Conservation (phyloP, 2,329 filamentous ascomycete genomes). For the Huntiella decipiens region DNA sequence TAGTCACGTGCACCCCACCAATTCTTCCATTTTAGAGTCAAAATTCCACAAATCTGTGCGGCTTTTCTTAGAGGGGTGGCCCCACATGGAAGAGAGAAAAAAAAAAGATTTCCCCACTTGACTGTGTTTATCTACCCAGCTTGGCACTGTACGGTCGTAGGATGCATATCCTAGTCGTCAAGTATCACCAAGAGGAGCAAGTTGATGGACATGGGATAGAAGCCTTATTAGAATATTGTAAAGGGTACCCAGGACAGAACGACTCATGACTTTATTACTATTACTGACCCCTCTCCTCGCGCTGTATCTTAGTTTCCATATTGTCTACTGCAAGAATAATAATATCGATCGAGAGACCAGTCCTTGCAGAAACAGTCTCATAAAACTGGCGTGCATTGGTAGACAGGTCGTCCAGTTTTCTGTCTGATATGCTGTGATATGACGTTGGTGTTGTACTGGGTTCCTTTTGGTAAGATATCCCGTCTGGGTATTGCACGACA, state of each 20-base stretch:
- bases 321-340: slow-evolving; percentile 11
- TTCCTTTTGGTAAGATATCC: neutral
- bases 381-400: slow-evolving; percentile 10
- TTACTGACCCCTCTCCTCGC: slow-evolving; percentile 3
- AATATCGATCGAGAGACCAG: slow-evolving; percentile 8
- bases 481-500: neutral
- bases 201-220: no score
- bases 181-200: no score
- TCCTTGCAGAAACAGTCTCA: slow-evolving; percentile 6
- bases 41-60: slow-evolving; percentile 6
- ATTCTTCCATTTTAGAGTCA: slow-evolving; percentile 1
- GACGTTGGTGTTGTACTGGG: neutral
- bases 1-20: slow-evolving; percentile 10
- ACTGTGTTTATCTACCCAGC: no score
- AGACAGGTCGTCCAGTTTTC: slow-evolving; percentile 8
- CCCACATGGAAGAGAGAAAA: no score
- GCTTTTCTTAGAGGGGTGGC: no score
- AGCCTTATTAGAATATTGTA: no score
- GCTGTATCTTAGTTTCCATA: slow-evolving; percentile 10
- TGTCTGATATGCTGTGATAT: slow-evolving; percentile 8
- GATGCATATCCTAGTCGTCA: no score
- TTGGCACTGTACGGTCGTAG: no score
- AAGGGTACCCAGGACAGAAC: no score
- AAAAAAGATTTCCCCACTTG: no score
- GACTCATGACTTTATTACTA: neutral